Conservation (phyloP, 2,329 filamentous ascomycete genomes). For the Colletotrichum camelliae region DNA sequence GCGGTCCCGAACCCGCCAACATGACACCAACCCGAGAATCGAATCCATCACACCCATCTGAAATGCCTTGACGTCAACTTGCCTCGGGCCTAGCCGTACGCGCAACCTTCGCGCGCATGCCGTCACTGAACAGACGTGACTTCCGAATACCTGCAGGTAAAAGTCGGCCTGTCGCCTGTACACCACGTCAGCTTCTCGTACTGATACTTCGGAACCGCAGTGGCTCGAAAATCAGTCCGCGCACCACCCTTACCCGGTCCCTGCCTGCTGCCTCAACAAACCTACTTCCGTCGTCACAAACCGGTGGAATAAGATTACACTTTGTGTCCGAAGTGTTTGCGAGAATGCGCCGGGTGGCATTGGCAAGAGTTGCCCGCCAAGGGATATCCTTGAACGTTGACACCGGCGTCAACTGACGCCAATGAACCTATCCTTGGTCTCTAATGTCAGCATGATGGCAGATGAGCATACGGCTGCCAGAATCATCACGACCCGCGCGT, state of each 20-base stretch:
- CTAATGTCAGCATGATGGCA: accelerated
- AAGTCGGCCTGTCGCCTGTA: neutral
- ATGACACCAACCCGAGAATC: neutral
- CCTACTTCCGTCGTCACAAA: neutral
- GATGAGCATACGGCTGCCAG: accelerated
- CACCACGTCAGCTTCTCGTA: neutral
- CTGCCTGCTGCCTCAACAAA: neutral
- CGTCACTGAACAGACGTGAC: neutral
- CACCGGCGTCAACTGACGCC: neutral
- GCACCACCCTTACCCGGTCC: neutral
- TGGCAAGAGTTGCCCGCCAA: neutral
- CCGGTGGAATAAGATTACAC: neutral
- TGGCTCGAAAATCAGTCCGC: neutral
- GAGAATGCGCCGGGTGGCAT: neutral
- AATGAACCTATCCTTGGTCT: neutral
- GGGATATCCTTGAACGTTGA: neutral
- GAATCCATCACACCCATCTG: neutral
- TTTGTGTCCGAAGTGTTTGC: neutral
- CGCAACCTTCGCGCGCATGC: neutral
- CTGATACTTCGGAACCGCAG: neutral
- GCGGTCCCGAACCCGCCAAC: neutral
- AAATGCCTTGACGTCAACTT: neutral
- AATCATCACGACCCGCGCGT: neutral
- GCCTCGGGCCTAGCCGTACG: neutral
- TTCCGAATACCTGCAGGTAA: neutral